Conservation (phyloP, 1,284 basidiomycete species). For the Apiotrichum gamsii region DNA sequence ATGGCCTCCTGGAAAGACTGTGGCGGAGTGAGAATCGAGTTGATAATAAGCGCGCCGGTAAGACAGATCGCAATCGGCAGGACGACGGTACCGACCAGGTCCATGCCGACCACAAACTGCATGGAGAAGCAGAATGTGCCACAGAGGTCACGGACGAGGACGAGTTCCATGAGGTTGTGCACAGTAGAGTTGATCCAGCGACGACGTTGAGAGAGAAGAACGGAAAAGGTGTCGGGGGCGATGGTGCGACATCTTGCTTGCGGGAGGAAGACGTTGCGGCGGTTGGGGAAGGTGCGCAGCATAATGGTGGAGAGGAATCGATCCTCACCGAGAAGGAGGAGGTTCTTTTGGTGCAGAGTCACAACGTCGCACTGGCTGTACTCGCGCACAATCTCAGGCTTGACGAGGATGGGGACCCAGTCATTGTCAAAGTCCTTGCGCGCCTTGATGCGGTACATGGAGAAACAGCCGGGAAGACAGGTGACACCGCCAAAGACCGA, state of each 20-base stretch:
- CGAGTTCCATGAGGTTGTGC: conserved; percentile 98
- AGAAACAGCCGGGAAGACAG: conserved; percentile 97
- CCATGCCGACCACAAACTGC: conserved; percentile 99
- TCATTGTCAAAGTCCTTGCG: conserved; percentile 80
- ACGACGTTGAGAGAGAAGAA: conserved; percentile 91
- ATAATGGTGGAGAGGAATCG: conserved; percentile 94
- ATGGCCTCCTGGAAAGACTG: conserved; percentile 85
- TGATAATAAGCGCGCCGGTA: conserved; percentile 81
- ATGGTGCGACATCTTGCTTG: conserved; percentile 93
- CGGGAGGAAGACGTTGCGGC: conserved; percentile 99
- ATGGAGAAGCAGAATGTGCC: conserved; percentile 95
- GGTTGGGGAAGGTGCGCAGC: conserved; percentile 90
- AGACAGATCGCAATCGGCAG: conserved; percentile 89
- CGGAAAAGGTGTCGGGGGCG: conserved; percentile 88
- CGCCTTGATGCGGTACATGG: conserved; percentile 98
- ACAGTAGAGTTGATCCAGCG: conserved; percentile 99
- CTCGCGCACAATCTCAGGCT: conserved; percentile 94
- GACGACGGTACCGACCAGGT: conserved; percentile 90
- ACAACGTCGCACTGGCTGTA: conserved; percentile 91
- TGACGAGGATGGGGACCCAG: conserved; percentile 95
- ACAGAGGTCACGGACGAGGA: conserved; percentile 91
- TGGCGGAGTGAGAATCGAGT: conserved; percentile 75
- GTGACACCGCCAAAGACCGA: conserved; percentile 99
- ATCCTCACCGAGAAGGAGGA: conserved; percentile 94
- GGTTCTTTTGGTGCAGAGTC: conserved; percentile 96